A percentile compares a stretch with the other conserved stretches of the same genome.
phyloP scores from a whole-genome alignment of 306 rosid genomes.

The Vachellia pachyceras region DNA sequence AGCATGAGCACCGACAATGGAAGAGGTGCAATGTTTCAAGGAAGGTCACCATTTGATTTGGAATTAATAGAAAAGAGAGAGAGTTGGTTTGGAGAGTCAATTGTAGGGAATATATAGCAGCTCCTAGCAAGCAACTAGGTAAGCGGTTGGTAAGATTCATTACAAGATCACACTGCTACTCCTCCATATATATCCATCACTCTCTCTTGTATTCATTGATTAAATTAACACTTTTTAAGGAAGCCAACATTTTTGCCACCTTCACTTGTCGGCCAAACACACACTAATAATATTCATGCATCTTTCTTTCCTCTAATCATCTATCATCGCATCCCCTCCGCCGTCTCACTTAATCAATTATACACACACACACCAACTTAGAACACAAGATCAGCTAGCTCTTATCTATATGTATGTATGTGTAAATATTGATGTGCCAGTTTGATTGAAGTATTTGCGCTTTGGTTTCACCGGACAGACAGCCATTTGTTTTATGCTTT shows the following conservation, averaged over 20 bases:
- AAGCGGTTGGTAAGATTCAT: slow-evolving; percentile 53
- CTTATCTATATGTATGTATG: too few relatives aligned
- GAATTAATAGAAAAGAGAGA: too few relatives aligned
- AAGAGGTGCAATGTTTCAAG: slow-evolving; percentile 35
- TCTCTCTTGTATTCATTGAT: too few relatives aligned
- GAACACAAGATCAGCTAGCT: too few relatives aligned
- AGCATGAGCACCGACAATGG: slow-evolving; percentile 56
- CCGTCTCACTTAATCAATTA: too few relatives aligned
- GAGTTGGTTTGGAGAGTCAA: neutral
- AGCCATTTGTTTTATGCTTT: slow-evolving; percentile 42
- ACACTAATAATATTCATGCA: neutral
- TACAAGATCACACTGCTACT: neutral
- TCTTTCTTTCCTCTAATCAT: neutral
- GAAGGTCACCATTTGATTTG: neutral
- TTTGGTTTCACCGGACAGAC: slow-evolving; percentile 49
- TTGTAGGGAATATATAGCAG: neutral
- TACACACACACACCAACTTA: too few relatives aligned
- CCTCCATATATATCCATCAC: too few relatives aligned
- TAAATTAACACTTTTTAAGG: slow-evolving; percentile 13
- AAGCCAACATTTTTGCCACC: slow-evolving; percentile 60
- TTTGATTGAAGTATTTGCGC: slow-evolving; percentile 13
- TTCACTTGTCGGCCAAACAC: slow-evolving; percentile 53
- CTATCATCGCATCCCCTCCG: too few relatives aligned
- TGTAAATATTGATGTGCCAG: neutral
- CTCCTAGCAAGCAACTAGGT: slow-evolving; percentile 3